These are phyloP conservation scores for Posidonia australis DNA, from an alignment of 106 monocot genomes.

Conservation along the genomic window DNA sequence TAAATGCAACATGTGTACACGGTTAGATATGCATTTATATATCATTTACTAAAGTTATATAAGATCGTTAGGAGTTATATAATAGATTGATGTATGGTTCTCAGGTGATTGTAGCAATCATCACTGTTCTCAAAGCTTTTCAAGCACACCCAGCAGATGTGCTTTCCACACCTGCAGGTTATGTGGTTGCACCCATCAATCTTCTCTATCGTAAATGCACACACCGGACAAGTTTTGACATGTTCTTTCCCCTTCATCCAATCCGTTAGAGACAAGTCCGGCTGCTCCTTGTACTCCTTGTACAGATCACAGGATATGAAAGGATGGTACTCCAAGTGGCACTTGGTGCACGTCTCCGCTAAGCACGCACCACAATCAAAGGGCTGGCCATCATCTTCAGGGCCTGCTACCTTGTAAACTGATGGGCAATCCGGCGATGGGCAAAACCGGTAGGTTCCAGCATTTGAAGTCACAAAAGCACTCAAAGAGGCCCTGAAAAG, in stretches of 20 bases:
- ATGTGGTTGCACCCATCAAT: constrained; percentile 87
- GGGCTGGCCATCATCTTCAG: constrained; percentile 5
- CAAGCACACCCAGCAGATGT: constrained; percentile 83
- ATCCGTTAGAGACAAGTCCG: constrained; percentile 51
- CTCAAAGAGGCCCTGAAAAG: constrained; percentile 67
- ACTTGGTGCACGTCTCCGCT: constrained; percentile 70
- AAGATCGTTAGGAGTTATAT: too few species aligned
- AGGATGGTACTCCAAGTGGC: constrained; percentile 80
- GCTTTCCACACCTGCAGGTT: constrained; percentile 56
- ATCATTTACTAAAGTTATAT: too few species aligned
- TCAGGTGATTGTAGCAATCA: constrained; percentile 66
- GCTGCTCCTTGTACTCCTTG: constrained; percentile 66
- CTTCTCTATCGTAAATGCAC: constrained; percentile 69
- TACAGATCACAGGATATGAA: constrained; percentile 63
- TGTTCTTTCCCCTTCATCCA: constrained; percentile 73
- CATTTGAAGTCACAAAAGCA: constrained; percentile 47
- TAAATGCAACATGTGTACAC: too few species aligned
- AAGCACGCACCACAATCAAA: constrained; percentile 68
- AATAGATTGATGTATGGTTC: constrained; percentile 21
- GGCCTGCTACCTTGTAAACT: constrained; percentile 23
- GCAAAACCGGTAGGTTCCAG: constrained; percentile 54
- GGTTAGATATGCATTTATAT: too few species aligned
- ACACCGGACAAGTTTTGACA: constrained; percentile 69
- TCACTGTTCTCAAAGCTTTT: constrained; percentile 32
- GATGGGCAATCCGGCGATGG: constrained; percentile 39